Percentiles rank a stretch among this genome's conserved stretches.
These are phyloP conservation scores for Lepraria neglecta DNA, from an alignment of 495 filamentous ascomycete genomes.

Conservation along the genomic window DNA sequence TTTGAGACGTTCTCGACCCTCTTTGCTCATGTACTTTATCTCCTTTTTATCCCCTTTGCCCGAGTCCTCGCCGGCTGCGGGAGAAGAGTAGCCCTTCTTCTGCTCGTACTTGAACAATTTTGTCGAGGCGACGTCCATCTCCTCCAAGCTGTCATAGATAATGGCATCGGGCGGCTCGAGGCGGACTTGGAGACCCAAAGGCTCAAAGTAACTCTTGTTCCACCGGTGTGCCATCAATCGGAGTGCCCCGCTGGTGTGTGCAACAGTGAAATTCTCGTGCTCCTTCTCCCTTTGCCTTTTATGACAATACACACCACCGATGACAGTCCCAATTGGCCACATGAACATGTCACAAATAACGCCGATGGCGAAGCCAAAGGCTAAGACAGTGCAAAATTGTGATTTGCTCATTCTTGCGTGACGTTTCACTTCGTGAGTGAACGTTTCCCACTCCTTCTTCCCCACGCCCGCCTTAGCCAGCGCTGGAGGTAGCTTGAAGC, in stretches of 20 bases:
- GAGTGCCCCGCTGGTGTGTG: background rate
- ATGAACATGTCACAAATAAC: background rate
- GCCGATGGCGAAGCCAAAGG: background rate
- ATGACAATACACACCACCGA: background rate
- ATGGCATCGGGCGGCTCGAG: conserved; percentile 6
- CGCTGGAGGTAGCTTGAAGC: conserved; percentile 12
- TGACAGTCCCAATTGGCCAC: background rate
- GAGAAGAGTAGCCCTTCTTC: background rate
- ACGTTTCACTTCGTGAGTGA: conserved; percentile 7
- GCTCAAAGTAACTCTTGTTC: conserved; percentile 10
- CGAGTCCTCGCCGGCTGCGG: background rate
- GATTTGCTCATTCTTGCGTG: background rate
- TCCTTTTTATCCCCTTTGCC: conserved; percentile 4
- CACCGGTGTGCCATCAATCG: background rate
- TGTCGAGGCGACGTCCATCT: conserved; percentile 17
- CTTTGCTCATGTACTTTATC: conserved; percentile 10
- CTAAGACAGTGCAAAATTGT: background rate
- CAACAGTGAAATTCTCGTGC: conserved; percentile 8
- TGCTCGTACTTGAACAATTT: conserved; percentile 15
- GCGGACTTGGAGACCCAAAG: conserved; percentile 4
- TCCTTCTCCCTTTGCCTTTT: conserved; percentile 3
- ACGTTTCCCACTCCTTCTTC: background rate
- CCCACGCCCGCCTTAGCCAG: conserved; percentile 1
- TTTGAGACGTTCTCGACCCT: conserved; percentile 12
- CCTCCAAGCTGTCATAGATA: background rate